Base-by-base conservation (phyloP, 768 basidiomycete genomes). In the Boletus eberwhitei region DNA sequence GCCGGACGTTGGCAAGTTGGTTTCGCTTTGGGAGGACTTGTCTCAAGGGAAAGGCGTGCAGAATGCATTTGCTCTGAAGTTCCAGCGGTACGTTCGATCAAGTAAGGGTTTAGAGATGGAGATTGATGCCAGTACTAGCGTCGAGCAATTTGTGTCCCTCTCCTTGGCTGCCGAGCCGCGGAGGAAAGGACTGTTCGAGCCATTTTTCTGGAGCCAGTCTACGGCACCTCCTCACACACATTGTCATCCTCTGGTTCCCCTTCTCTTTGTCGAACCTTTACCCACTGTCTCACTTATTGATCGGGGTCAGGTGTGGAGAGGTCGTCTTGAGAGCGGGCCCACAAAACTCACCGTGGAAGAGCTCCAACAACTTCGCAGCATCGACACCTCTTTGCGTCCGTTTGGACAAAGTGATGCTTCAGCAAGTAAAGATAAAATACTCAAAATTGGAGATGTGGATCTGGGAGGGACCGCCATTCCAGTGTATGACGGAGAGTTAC, bases 111-210 rank as follows among this genome's bases (percentile, higher is more conserved):
- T 53, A 16, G 26, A 26, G 9, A 29, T 34, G 31, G 22, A 22
- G 0, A 19, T 34, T 63, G 39, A 57, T 57, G 45, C 14, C 21
- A 3, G 50, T 48, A 12, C 45, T 58, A 90, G 87, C 8, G 73
- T 87, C 56, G 88, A 88, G 24, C 87, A 88, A 56, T 91, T 90
- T 62, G 87, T 86, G 81, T 83, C 86, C 0, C 74, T 90, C 19
- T 92, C 90, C 2, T 68, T 90, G 34, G 82, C 87, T 37, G 82
- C 86, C 16, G 90, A 93, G 61, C 83, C 88, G 8, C 79, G 85
- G 21, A 77, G 84, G n/a, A 84, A 79, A 65, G 87, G 87, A 8
- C 70, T 86, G 2, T 91, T 88, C 52, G 88, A 90, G 58, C 87
- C 88, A 0, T 82, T 85, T 59, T 90, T 86, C 70, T 92, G 88